Evolutionary conservation across 805 yeast species (phyloP).

Genomic region (Metschnikowia aberdeeniae): DNA sequence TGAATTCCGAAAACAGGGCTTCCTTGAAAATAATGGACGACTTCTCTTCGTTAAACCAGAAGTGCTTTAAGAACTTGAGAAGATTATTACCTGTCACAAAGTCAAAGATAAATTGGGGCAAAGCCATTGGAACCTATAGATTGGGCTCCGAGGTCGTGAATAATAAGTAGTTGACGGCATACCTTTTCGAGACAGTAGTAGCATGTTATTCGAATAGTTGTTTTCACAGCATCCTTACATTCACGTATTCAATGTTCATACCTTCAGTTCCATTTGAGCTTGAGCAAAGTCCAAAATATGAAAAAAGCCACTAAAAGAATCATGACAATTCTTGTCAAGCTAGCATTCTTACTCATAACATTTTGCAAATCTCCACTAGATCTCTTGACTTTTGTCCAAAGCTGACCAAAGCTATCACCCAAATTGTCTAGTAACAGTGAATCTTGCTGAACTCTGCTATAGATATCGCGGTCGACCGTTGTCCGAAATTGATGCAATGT

Average conservation of each 20-base stretch:
- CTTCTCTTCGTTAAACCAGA: conserved; percentile 71
- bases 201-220: not conserved
- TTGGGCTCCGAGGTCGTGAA: conserved; percentile 74
- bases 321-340: conserved; percentile 36
- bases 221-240: not conserved
- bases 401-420: conserved; percentile 35
- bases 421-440: conserved; percentile 35
- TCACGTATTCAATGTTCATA: not conserved
- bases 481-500: conserved; percentile 40
- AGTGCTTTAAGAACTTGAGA: conserved; percentile 76
- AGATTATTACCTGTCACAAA: conserved; percentile 91
- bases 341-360: conserved; percentile 41
- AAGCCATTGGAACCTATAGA: conserved; percentile 83
- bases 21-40: conserved; percentile 58
- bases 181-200: too few species aligned
- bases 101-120: conserved; percentile 92
- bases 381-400: conserved; percentile 36
- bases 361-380: conserved; percentile 38
- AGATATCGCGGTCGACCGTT: conserved; percentile 41
- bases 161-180: conserved; percentile 13
- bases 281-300: conserved; percentile 37
- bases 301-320: conserved; percentile 31
- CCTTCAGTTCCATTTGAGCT: conserved; percentile 21
- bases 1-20: conserved; percentile 52
- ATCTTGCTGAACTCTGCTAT: conserved; percentile 39